phyloP scores from a whole-genome alignment of 371 early-diverging fungal species.

The Coemansia sp. region DNA sequence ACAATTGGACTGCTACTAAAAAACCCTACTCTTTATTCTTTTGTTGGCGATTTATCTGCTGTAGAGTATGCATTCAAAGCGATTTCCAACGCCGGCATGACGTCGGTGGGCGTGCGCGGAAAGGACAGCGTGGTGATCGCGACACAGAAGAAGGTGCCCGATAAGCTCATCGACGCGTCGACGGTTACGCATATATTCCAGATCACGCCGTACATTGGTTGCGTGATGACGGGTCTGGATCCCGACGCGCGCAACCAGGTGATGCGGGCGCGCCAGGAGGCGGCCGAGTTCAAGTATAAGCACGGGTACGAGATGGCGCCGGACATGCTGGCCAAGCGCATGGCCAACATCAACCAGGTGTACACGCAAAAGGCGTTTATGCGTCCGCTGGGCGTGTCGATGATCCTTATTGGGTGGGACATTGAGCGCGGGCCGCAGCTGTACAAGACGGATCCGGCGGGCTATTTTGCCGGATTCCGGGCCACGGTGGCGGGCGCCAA shows the following conservation, averaged over 20 bases:
- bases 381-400: slow-evolving; percentile 97
- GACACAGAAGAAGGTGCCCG: slow-evolving; percentile 97
- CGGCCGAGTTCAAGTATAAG: slow-evolving; percentile 97
- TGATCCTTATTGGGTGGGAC: slow-evolving; percentile 95
- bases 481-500: slow-evolving; percentile 98
- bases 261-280: slow-evolving; percentile 89
- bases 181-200: slow-evolving; percentile 92
- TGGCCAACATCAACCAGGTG: slow-evolving; percentile 98
- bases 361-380: slow-evolving; percentile 99
- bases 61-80: slow-evolving; percentile 99
- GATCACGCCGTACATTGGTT: slow-evolving; percentile 92
- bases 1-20: too few species aligned
- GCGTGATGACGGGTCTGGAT: slow-evolving; percentile 96
- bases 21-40: background rate
- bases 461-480: slow-evolving; percentile 95
- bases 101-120: slow-evolving; percentile 94
- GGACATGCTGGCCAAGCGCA: slow-evolving; percentile 95
- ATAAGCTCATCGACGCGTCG: slow-evolving; percentile 94
- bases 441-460: slow-evolving; percentile 98
- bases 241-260: slow-evolving; percentile 96
- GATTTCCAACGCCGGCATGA: slow-evolving; percentile 91
- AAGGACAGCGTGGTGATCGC: slow-evolving; percentile 90
- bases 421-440: slow-evolving; percentile 95
- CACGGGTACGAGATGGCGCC: slow-evolving; percentile 96
- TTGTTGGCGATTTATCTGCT: background rate